Conservation (phyloP, 2,329 filamentous ascomycete species). For the Stemphylium lycopersici region DNA sequence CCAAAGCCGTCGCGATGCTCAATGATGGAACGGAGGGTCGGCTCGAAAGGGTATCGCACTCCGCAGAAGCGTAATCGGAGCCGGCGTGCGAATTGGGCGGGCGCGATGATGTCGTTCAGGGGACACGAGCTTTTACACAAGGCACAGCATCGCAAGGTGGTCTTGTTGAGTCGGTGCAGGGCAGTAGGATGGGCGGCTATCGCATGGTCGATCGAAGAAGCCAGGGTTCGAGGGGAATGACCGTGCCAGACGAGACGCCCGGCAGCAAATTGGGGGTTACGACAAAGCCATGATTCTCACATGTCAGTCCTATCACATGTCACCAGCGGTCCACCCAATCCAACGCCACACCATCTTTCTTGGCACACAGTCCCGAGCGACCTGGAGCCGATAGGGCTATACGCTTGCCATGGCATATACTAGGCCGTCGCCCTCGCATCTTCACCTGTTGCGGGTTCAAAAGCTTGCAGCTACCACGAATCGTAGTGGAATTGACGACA, state of each 20-base stretch:
- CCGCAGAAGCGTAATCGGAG: constrained; percentile 20
- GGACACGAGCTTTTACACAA: constrained; percentile 9
- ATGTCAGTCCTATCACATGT: constrained; percentile 34
- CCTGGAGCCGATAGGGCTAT: background rate
- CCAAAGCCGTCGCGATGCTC: constrained; percentile 13
- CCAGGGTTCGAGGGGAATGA: constrained; percentile 11
- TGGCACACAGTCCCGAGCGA: constrained; percentile 11
- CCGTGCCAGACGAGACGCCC: constrained; percentile 10
- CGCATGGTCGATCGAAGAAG: constrained; percentile 6
- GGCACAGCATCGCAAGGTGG: constrained; percentile 3
- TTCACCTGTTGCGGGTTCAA: no score
- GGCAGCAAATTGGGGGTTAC: constrained; percentile 27
- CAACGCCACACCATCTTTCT: constrained; percentile 20
- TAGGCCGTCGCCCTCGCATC: no score
- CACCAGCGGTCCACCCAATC: constrained; percentile 19
- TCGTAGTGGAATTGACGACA: background rate
- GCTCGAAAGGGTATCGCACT: constrained; percentile 25
- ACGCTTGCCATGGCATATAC: no score
- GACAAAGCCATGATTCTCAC: constrained; percentile 29
- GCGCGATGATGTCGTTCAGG: constrained; percentile 21
- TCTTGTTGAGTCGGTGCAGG: background rate
- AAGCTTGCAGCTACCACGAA: no score
- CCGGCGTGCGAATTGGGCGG: constrained; percentile 15
- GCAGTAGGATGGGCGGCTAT: constrained; percentile 7
- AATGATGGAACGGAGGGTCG: constrained; percentile 8